Evolutionary conservation across 1,284 basidiomycete genomes (phyloP), one percentile per base, ranked within the genome.

Genomic region (Microbotryum saponariae): DNA sequence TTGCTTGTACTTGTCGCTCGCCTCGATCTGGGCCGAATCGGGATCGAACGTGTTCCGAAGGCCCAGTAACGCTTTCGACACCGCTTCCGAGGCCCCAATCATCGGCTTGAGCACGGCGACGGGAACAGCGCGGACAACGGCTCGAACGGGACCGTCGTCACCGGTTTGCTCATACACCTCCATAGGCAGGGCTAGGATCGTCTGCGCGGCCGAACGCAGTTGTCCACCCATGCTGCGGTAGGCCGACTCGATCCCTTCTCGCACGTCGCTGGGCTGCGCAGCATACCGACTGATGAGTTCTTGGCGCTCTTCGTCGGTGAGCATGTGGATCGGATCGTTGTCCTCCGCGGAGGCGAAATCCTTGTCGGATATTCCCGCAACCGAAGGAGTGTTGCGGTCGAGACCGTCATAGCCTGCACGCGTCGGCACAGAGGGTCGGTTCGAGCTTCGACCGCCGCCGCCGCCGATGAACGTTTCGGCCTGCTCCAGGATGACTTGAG

Each of bases 101-200:
- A 96, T 94, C 0, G 93, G 91, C 71, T 89, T 91, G 68, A 98
- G 77, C 4, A 98, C 89, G 0, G 94, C 94, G 63, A 98, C 94
- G 0, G 94, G 94, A 21, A 98, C 91, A 25, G 94, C 94, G 51
- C 92, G 85, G 56, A 97, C 88, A 20, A 98, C 91, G 23, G 93
- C 88, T 60, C 85, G 86, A 51, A 93, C 86, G 48, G 91, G 85
- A 2, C 91, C 91, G 90, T 92, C 88, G 58, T 85, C 87, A 20
- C 88, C 88, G 16, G 88, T 87, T 62, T 87, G 81, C 75, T 98
- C 94, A 71, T 97, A 97, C 20, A 97, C 91, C 75, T 98, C 96
- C 92, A 98, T 97, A 0, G 94, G 94, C 1, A 98, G 91, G 0
- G 96, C 94, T 33, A 98, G 81, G 67, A 98, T 98, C 0, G 96